Evolutionary conservation across 1,139 yeast genomes (phyloP), one percentile per base, ranked within the genome.

Genomic region (Cylindricascospora bacillispora): DNA sequence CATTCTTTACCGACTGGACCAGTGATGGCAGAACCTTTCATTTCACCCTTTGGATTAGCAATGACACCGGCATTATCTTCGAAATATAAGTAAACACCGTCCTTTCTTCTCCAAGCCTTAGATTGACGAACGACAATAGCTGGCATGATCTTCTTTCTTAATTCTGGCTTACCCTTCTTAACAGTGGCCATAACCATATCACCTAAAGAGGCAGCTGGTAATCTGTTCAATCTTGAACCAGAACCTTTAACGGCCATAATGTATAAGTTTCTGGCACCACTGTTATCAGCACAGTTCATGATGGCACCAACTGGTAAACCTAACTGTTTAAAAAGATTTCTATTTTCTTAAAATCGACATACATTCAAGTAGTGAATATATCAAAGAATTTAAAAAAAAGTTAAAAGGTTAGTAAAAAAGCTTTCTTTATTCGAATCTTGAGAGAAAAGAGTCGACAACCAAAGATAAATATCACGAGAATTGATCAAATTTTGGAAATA

Each of bases 1-100:
- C 98, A 89, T 75, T 92, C 99, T 76, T 89, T 92, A 67, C 95
- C 98, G 62, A 92, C 99, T 59, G 99, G 98, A 68, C 99, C 99
- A 61, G 98, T 92, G 65, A 92, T 89, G 61, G 98, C 98, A 54
- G 98, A 92, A 70, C 99, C 99, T 78, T 92, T 92, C 98, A 92
- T 92, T 73, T 92, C 99, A 75, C 99, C 99, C 89, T 92, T 92
- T 64, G 99, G 98, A 73, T 92, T 92, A 64, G 89, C 98, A 62
- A 92, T 92, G 67, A 92, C 99, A 79, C 99, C 99, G 50, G 99
- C 99, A 63, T 92, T 92, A 73, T 92, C 99, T 78, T 92, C 99
- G 59, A 92, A 92, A 86, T 92, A 92, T 66, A 92, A 83, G 85
- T 67, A 92, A 60, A 85, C 82, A 81, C 99, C 99, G 63, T 92